phyloP scores from a whole-genome alignment of 495 filamentous ascomycete genomes.

The Hapsidospora chrysogenum region DNA sequence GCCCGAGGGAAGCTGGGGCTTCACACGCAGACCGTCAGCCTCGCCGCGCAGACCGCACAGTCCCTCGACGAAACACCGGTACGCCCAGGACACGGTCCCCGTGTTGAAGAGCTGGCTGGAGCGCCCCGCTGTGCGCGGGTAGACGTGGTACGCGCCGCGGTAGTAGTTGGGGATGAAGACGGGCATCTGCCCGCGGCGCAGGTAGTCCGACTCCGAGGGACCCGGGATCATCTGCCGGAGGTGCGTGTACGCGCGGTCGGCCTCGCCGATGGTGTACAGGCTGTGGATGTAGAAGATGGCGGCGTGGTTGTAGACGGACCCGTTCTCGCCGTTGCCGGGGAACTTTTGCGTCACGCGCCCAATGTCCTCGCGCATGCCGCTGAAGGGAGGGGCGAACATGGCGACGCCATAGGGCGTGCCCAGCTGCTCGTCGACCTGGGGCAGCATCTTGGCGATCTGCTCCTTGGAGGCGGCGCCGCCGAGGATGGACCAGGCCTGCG shows the following conservation, averaged over 20 bases:
- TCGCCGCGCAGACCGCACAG: slow-evolving; percentile 35
- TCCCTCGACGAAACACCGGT: slow-evolving; percentile 35
- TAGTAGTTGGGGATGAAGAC: slow-evolving; percentile 42
- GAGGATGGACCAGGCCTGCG: slow-evolving; percentile 36
- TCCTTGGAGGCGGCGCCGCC: slow-evolving; percentile 27
- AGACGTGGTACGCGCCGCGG: slow-evolving; percentile 31
- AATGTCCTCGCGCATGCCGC: slow-evolving; percentile 39
- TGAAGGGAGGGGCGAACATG: slow-evolving; percentile 37
- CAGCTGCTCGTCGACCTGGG: slow-evolving; percentile 31
- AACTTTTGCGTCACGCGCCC: slow-evolving; percentile 41
- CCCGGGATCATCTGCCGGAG: slow-evolving; percentile 36
- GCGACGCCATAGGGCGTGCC: slow-evolving; percentile 32
- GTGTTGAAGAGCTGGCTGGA: slow-evolving; percentile 41
- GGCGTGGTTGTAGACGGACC: slow-evolving; percentile 39
- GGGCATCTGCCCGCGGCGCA: slow-evolving; percentile 35
- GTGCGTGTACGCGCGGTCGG: slow-evolving; percentile 29
- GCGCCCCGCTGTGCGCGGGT: slow-evolving; percentile 34
- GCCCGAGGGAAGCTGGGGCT: slow-evolving; percentile 29
- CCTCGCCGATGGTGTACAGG: slow-evolving; percentile 29
- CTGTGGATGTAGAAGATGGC: slow-evolving; percentile 34
- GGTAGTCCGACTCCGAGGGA: slow-evolving; percentile 30
- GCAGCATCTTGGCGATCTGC: slow-evolving; percentile 27
- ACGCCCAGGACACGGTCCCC: slow-evolving; percentile 37
- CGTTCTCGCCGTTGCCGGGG: slow-evolving; percentile 38
- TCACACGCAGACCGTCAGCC: slow-evolving; percentile 22